Conservation (phyloP, 1,284 basidiomycete species). For the Microbotryum scabiosae region DNA sequence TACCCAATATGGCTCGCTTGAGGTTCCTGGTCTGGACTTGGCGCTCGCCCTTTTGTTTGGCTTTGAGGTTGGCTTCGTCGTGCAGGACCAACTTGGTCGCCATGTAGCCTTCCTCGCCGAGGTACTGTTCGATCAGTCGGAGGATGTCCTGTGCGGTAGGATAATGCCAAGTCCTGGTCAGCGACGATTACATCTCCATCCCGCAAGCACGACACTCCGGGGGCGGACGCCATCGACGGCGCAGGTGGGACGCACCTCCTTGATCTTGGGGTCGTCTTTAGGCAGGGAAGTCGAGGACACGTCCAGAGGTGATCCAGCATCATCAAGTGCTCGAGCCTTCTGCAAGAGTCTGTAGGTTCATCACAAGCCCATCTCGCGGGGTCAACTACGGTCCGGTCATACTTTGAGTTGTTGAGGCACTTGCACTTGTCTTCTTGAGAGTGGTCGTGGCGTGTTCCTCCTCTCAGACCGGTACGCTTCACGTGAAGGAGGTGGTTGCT, state of each 20-base stretch:
- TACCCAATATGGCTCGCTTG: conserved; percentile 42
- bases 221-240: neutral
- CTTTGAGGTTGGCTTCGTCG: conserved; percentile 40
- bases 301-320: neutral
- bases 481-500: neutral
- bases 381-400: neutral
- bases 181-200: no score
- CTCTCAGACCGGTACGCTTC: neutral
- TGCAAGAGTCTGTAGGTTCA: neutral
- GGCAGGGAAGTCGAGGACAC: neutral
- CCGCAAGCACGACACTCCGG: no score
- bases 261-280: neutral
- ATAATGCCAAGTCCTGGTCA: neutral
- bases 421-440: neutral
- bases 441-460: neutral
- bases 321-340: neutral
- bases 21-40: conserved; percentile 41
- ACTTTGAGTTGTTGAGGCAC: neutral
- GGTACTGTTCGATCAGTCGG: conserved; percentile 43
- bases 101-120: conserved; percentile 41
- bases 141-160: conserved; percentile 36
- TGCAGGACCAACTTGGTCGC: conserved; percentile 40
- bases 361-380: neutral
- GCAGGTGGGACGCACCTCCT: neutral
- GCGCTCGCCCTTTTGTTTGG: conserved; percentile 36